phyloP scores from a whole-genome alignment of 2,329 filamentous ascomycete species.

The Trichoderma endophyticum region DNA sequence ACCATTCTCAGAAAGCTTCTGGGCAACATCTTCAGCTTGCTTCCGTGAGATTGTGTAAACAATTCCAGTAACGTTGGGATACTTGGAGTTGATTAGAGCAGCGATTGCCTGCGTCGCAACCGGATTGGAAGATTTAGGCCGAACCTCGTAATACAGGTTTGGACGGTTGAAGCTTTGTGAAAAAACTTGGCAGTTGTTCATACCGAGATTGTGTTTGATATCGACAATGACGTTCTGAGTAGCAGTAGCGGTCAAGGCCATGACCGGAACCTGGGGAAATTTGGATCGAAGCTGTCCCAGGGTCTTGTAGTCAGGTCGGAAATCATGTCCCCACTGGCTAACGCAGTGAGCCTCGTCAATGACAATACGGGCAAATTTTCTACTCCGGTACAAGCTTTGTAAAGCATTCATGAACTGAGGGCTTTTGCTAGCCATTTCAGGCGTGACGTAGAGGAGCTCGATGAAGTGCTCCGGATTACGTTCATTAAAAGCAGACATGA shows the following conservation, averaged over 20 bases:
- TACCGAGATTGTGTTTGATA: conserved; percentile 86
- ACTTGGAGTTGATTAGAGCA: conserved; percentile 66
- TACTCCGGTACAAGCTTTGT: conserved; percentile 62
- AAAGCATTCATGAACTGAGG: conserved; percentile 63
- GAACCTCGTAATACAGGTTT: conserved; percentile 86
- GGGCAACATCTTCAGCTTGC: conserved; percentile 75
- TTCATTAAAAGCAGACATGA: conserved; percentile 63
- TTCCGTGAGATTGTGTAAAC: conserved; percentile 88
- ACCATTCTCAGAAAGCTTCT: conserved; percentile 59
- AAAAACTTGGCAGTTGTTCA: conserved; percentile 73
- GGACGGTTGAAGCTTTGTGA: conserved; percentile 96
- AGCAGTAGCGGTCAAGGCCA: conserved; percentile 93
- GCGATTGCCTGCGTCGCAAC: conserved; percentile 48
- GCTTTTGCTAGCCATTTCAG: conserved; percentile 92
- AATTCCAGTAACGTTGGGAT: conserved; percentile 75
- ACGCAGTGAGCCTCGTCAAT: conserved; percentile 99
- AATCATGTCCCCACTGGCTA: conserved; percentile 98
- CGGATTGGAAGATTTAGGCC: conserved; percentile 62
- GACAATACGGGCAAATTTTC: conserved; percentile 81
- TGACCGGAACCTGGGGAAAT: conserved; percentile 79
- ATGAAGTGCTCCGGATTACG: conserved; percentile 69
- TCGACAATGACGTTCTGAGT: conserved; percentile 91
- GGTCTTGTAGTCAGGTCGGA: conserved; percentile 90
- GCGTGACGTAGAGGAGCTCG: conserved; percentile 90
- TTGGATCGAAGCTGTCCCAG: conserved; percentile 70